phyloP scores from a whole-genome alignment of 192 early-diverging fungal genomes.

The Backusella luteola region DNA sequence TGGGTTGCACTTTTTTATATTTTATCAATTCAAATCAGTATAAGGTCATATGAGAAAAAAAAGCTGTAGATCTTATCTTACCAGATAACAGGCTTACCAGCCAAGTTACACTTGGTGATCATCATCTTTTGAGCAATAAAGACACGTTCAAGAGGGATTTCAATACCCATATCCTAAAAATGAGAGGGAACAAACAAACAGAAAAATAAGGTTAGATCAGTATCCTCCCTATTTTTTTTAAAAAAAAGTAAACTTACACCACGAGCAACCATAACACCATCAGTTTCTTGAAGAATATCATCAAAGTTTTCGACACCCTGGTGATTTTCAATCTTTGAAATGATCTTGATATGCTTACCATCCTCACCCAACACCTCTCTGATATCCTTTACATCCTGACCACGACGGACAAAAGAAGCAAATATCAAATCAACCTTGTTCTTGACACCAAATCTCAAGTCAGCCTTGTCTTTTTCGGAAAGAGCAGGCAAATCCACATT shows the following conservation, averaged over 20 bases:
- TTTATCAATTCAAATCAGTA: neutral
- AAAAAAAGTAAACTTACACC: constrained; percentile 46
- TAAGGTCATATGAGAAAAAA: constrained; percentile 1
- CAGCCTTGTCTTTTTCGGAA: constrained; percentile 91
- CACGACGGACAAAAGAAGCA: constrained; percentile 95
- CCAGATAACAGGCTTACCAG: constrained; percentile 94
- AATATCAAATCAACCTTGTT: constrained; percentile 94
- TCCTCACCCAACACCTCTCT: constrained; percentile 77
- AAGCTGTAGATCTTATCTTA: constrained; percentile 22
- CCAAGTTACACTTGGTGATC: constrained; percentile 96
- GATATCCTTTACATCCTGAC: constrained; percentile 88
- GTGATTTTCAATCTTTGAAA: constrained; percentile 97
- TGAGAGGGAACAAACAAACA: too few relatives aligned
- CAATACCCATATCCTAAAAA: constrained; percentile 84
- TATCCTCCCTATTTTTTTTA: neutral
- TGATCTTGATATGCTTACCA: constrained; percentile 90
- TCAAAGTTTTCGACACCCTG: constrained; percentile 99
- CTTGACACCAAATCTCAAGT: constrained; percentile 90
- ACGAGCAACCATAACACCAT: constrained; percentile 99
- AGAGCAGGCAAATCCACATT: constrained; percentile 92
- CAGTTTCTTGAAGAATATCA: constrained; percentile 89
- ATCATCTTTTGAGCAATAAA: constrained; percentile 98
- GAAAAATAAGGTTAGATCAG: neutral
- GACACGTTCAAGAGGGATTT: constrained; percentile 92
- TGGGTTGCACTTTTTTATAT: constrained; percentile 77